Base-by-base conservation (phyloP, 768 basidiomycete species). In the Mycena crocata region DNA sequence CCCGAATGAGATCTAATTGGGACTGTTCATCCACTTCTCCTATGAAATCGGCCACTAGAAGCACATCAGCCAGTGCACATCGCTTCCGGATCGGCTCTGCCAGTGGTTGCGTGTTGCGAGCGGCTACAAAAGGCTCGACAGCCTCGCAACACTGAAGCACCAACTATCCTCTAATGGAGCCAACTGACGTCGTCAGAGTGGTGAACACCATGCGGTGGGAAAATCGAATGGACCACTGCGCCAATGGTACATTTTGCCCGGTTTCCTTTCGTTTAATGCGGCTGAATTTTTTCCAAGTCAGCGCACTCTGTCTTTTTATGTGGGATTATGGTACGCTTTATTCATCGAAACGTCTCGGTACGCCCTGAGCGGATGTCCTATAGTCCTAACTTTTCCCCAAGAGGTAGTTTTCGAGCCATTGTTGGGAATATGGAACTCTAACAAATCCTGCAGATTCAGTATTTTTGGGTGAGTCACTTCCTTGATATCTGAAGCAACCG, bases 381-480 rank as follows among this genome's bases (percentile, higher is more conserved):
- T 34, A 69, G 68, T 34, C 54, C 57, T 66, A 10, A 70, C 68
- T 17, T 70, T 70, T 52, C 45, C 56, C 6, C 50, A 70, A 37
- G 68, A 70, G 68, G 68, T 66, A 60, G 8, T 26, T 35, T 19
- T 26, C 2, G 28, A 21, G 19, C 30, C 19, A 31, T 42, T n/a
- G 24, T 32, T 12, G 17, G 21, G 26, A n/a, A n/a, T n/a, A n/a
- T 39, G 13, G 19, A 5, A 26, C 10, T 15, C 21, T 51, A 31
- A 37, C 39, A n/a, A 49, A 12, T 13, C 17, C 21, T 42, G 7
- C 39, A 70, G 68, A 61, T 70, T 23, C 55, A 58, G 14, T 70
- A 70, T 40, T 70, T 70, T 28, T 70, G 68, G 68, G 68, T 62
- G 26, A 57, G 56, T 48, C 40, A 19, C n/a, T 9, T 19, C n/a